These are phyloP conservation scores for Fusarium duplospermum DNA, from an alignment of 2,329 filamentous ascomycete genomes.

Conservation along the genomic window DNA sequence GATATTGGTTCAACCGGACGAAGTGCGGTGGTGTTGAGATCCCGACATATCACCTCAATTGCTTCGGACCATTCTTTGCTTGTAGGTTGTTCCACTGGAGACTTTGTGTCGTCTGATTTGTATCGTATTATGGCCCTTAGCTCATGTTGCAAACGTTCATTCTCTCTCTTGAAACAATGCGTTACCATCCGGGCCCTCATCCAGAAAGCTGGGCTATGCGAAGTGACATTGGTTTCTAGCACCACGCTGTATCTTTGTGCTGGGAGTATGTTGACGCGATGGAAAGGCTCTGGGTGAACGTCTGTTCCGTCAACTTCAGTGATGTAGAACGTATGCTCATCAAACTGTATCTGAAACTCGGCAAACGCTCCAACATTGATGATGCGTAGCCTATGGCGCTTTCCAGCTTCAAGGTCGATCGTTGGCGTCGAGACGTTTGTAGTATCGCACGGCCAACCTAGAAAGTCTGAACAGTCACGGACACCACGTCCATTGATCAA, in stretches of 20 bases:
- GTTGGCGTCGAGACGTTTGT: conserved; percentile 51
- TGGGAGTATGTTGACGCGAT: conserved; percentile 73
- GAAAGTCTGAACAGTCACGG: conserved; percentile 50
- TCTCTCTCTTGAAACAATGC: conserved; percentile 52
- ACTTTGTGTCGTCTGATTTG: neutral
- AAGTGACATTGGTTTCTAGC: conserved; percentile 68
- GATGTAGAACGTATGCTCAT: conserved; percentile 72
- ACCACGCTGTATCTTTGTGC: conserved; percentile 79
- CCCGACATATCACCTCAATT: conserved; percentile 61
- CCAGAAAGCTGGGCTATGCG: conserved; percentile 66
- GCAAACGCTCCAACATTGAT: conserved; percentile 79
- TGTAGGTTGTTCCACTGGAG: conserved; percentile 32
- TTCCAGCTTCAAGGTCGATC: conserved; percentile 62
- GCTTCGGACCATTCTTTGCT: conserved; percentile 63
- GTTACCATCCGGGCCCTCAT: conserved; percentile 66
- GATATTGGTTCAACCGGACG: conserved; percentile 52
- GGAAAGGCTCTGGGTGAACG: conserved; percentile 68
- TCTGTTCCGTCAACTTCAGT: conserved; percentile 79
- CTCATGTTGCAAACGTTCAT: conserved; percentile 47
- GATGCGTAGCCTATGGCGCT: conserved; percentile 73
- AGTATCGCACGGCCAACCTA: conserved; percentile 58
- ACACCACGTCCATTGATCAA: conserved; percentile 68
- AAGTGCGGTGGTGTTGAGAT: conserved; percentile 63
- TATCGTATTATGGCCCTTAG: conserved; percentile 49
- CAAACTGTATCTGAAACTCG: conserved; percentile 77